Percentiles rank a stretch among this genome's conserved stretches.
phyloP scores from a whole-genome alignment of 1,139 yeast genomes.

The Hansenula sp. region DNA sequence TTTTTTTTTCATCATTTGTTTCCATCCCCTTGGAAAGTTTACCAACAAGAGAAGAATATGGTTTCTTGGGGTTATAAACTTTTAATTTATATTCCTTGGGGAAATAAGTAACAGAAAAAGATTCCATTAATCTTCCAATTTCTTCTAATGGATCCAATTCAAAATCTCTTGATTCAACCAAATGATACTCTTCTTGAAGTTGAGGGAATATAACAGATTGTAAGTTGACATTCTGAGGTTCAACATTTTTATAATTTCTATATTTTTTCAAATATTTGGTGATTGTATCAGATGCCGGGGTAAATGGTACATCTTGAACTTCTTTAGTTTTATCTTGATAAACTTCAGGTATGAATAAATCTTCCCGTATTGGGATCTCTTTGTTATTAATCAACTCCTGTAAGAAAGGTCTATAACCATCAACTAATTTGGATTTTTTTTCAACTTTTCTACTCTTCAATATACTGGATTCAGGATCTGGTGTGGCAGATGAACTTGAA shows the following conservation, averaged over 20 bases:
- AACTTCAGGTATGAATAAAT: conserved; percentile 18
- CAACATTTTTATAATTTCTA: conserved; percentile 12
- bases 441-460: conserved; percentile 14
- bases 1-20: conserved; percentile 28
- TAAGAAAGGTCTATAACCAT: conserved; percentile 20
- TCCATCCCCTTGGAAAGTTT: conserved; percentile 39
- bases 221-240: conserved; percentile 15
- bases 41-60: conserved; percentile 42
- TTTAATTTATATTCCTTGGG: conserved; percentile 38
- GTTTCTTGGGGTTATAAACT: conserved; percentile 31
- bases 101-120: conserved; percentile 39
- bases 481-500: neutral
- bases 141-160: conserved; percentile 73
- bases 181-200: conserved; percentile 25
- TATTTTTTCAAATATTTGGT: conserved; percentile 10
- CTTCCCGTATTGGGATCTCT: conserved; percentile 17
- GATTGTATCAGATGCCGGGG: conserved; percentile 12
- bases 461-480: conserved; percentile 6
- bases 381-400: conserved; percentile 11
- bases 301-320: conserved; percentile 8
- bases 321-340: conserved; percentile 4
- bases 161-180: conserved; percentile 22
- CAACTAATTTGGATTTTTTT: conserved; percentile 11
- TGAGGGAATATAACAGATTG: conserved; percentile 25
- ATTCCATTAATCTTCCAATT: conserved; percentile 57